Percentiles rank a stretch among this genome's conserved stretches.
Evolutionary conservation across 176 grass and related monocot genomes (phyloP).

Genomic region (Dactylis glomerata): DNA sequence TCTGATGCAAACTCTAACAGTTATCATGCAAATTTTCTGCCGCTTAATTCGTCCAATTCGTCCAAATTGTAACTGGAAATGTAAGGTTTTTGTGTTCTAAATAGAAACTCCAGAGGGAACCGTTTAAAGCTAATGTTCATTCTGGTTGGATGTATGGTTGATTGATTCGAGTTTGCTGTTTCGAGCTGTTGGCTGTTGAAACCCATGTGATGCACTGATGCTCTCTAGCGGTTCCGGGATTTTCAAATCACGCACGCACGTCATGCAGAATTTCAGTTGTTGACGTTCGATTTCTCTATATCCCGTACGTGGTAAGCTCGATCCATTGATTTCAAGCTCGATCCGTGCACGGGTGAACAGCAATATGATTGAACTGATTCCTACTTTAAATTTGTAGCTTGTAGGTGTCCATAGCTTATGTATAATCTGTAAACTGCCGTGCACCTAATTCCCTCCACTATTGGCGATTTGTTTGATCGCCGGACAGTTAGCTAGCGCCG

Average conservation of each 20-base stretch:
- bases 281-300: background rate
- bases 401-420: no score
- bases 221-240: background rate
- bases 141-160: background rate
- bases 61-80: no score
- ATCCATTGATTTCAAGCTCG: slow-evolving; percentile 10
- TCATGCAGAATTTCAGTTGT: background rate
- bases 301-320: background rate
- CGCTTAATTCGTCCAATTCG: background rate
- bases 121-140: background rate
- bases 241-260: slow-evolving; percentile 29
- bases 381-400: no score
- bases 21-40: background rate
- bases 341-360: slow-evolving; percentile 34
- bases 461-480: background rate
- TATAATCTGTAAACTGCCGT: no score
- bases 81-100: background rate
- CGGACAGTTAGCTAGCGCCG: background rate
- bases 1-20: background rate
- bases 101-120: background rate
- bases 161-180: slow-evolving; percentile 19
- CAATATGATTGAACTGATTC: background rate
- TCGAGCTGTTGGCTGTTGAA: slow-evolving; percentile 41
- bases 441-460: no score
- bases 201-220: background rate